A percentile compares a stretch with the other conserved stretches of the same genome.
These are phyloP conservation scores for Salvia sclarea DNA, from an alignment of 305 asterid genomes.

Conservation along the genomic window DNA sequence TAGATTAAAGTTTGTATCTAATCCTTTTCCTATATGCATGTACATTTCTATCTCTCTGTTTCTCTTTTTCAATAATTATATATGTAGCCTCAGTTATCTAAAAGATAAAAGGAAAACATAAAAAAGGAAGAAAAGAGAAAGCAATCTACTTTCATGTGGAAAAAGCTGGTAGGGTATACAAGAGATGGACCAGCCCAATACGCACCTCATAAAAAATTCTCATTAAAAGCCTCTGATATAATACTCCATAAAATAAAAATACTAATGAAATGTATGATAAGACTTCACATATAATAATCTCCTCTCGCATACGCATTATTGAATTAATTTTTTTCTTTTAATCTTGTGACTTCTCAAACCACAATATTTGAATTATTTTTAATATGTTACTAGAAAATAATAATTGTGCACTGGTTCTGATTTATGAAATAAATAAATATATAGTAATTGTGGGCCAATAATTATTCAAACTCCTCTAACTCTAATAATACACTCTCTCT, in stretches of 20 bases:
- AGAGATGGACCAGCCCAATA: constrained; percentile 36
- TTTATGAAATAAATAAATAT: not conserved
- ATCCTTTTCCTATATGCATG: too few species aligned
- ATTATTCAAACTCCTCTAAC: constrained; percentile 5
- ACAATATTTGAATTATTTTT: too few species aligned
- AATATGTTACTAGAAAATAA: too few species aligned
- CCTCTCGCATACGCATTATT: too few species aligned
- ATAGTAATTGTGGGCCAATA: constrained; percentile 19
- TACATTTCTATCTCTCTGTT: not conserved
- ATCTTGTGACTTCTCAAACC: not conserved
- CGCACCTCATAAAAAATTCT: constrained; percentile 24
- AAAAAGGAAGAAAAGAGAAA: not conserved
- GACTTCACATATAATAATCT: too few species aligned
- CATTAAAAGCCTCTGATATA: too few species aligned
- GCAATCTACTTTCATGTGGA: constrained; percentile 23
- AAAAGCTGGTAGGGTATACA: constrained; percentile 23
- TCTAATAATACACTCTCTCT: not conserved
- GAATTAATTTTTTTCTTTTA: too few species aligned
- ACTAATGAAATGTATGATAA: not conserved
- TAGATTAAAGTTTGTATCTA: too few species aligned
- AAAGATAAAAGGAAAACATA: not conserved
- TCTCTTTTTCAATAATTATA: not conserved
- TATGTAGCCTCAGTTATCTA: not conserved
- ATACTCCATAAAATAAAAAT: too few species aligned
- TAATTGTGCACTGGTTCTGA: not conserved